Evolutionary conservation across 1,284 basidiomycete species (phyloP), one percentile per base, ranked within the genome.

Genomic region (Leccinum huronense): DNA sequence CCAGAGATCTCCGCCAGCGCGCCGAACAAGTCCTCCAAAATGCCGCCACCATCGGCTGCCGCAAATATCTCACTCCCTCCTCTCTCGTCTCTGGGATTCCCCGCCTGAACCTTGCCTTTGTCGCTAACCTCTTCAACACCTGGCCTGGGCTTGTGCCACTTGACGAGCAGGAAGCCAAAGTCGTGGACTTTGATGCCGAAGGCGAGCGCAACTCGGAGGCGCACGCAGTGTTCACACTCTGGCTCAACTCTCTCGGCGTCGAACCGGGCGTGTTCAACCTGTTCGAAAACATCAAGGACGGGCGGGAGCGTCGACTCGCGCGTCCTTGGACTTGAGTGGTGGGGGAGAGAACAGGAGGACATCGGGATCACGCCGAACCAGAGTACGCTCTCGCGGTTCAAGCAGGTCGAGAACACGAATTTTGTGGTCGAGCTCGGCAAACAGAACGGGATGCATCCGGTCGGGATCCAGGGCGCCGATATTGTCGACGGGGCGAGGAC

Each of bases 141-240:
- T 91, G 94, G 80, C 97, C 97, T 0, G 93, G 95, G 0, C 88
- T 97, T 34, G 95, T 86, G 68, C 96, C 96, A 3, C 85, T 98
- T 55, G 94, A 97, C 73, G 95, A 96, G 75, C 88, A 95, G 73
- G 90, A 92, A 74, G 88, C 87, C 11, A 90, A 91, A 71, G 87
- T 98, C 53, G 97, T 98, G 75, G 97, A 99, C 81, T 99, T 99
- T 76, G 97, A 99, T 71, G 97, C 97, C 1, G 97, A 99, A 78
- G 97, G 97, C 66, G 97, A 99, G 79, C 88, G 97, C 62, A 23
- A 23, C 23, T 23, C 23, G 23, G 97, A 99, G 78, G 97, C 97
- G 5, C 88, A 97, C 54, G 23, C 23, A 23, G 97, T 97, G 38
- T 99, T 99, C 75, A 99, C 93, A 0, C 87, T 99, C 31, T 99